phyloP scores from a whole-genome alignment of 2,329 filamentous ascomycete genomes.

The Aulographum hederae region DNA sequence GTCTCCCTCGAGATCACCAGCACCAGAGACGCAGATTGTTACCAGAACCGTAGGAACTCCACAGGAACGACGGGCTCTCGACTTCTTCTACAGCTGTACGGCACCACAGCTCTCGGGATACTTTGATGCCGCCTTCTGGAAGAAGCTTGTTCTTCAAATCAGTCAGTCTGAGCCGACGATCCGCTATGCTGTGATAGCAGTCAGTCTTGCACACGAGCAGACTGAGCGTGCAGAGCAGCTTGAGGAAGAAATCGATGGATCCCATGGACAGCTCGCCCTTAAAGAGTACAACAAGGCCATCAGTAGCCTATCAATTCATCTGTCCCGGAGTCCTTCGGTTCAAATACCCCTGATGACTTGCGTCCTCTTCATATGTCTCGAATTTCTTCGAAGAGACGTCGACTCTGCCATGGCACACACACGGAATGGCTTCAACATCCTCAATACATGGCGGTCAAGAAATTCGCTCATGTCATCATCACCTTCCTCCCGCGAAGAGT shows the following conservation, averaged over 20 bases:
- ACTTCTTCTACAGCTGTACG: background rate
- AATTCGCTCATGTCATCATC: too few relatives aligned
- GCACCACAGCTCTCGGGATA: background rate
- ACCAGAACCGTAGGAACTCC: background rate
- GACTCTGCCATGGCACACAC: conserved; percentile 4
- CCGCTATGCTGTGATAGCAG: background rate
- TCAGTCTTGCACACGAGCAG: background rate
- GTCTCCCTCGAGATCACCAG: background rate
- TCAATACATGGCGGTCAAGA: too few relatives aligned
- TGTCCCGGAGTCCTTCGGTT: conserved; percentile 1
- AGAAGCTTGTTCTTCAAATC: background rate
- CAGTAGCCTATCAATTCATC: background rate
- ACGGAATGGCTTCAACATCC: conserved; percentile 2
- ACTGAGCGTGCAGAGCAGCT: background rate
- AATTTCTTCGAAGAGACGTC: conserved; percentile 3
- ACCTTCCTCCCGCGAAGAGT: too few relatives aligned
- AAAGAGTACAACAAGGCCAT: background rate
- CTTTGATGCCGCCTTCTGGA: background rate
- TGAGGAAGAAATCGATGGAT: background rate
- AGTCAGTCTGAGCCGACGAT: background rate
- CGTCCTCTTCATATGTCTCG: conserved; percentile 4
- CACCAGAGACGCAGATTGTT: background rate
- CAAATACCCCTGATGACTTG: conserved; percentile 3
- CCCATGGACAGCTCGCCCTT: background rate
- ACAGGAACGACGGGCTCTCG: background rate